Evolutionary conservation across 2,329 filamentous ascomycete genomes (phyloP).

Genomic region (Xylariaceae sp.): DNA sequence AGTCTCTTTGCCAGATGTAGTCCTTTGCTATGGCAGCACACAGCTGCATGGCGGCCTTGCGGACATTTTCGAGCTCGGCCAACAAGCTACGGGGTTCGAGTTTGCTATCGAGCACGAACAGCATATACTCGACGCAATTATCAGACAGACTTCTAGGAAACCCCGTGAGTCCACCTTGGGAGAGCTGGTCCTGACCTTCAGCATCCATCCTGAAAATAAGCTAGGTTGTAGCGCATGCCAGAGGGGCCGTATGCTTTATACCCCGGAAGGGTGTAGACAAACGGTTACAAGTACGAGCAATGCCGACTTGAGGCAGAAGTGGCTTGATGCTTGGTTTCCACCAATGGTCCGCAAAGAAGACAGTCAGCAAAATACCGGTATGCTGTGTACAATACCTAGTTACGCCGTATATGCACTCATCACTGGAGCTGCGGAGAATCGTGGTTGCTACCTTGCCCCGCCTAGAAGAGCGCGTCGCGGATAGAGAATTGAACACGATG

Average conservation of each 20-base stretch:
- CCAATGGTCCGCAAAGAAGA: neutral
- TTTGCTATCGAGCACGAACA: constrained; percentile 64
- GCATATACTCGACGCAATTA: constrained; percentile 79
- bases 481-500: too few relatives aligned
- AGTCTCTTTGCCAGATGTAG: constrained; percentile 93
- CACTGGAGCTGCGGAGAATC: neutral
- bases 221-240: neutral
- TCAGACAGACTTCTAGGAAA: constrained; percentile 58
- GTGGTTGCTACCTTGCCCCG: neutral
- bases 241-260: neutral
- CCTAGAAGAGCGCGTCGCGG: neutral
- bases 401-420: neutral
- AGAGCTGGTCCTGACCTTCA: constrained; percentile 27
- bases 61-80: constrained; percentile 64
- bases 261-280: neutral
- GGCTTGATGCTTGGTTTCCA: neutral
- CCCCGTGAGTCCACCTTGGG: constrained; percentile 31
- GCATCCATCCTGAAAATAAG: constrained; percentile 21
- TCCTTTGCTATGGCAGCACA: constrained; percentile 63
- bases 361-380: neutral
- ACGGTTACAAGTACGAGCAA: too few relatives aligned
- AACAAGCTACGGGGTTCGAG: constrained; percentile 56
- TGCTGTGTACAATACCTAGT: neutral
- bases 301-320: neutral
- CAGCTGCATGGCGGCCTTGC: constrained; percentile 64